Evolutionary conservation across 2,329 filamentous ascomycete species (phyloP), one percentile per base, ranked within the genome.

Genomic region (Penicillium sp.): DNA sequence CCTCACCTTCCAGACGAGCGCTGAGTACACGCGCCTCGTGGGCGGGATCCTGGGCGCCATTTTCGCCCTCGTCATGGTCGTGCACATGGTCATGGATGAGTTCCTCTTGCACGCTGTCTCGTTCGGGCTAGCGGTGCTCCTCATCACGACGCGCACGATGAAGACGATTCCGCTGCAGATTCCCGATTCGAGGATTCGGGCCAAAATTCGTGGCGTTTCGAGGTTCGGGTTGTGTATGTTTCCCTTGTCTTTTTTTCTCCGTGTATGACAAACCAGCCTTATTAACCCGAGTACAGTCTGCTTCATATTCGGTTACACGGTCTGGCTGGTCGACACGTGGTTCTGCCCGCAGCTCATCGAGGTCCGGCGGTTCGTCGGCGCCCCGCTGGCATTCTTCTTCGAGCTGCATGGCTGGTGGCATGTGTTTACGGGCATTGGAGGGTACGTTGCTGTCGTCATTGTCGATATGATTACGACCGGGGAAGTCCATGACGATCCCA

Each of bases 341-440:
- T 70, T 71, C 1, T 81, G 79, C 46, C 64, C 58, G 1, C 17
- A 64, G 2, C 46, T 81, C 17, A 75, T 66, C 0, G 58, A 63
- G 1, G 64, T 68, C 13, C 71, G 74, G 58, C 66, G 73, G 15
- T 23, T 64, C 0, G 64, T 78, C 44, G 79, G 79, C 0, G 35
- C 78, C 5, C 79, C 79, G 0, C 55, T 75, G 9, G 78, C 77
- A 0, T 81, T 80, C 21, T 48, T 79, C 0, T 64, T 79, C 2
- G 78, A 81, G 61, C 58, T 81, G 5, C 79, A 81, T 56, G 79
- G 79, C 65, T 81, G 79, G 79, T 81, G 79, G 79, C 79, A 81
- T 61, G 46, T 80, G 6, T 73, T 80, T 6, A 81, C 79, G 4
- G 76, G 75, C 0, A 75, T 81, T 30, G 79, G 79, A 11, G 79